Evolutionary conservation across 768 basidiomycete species (phyloP).

Genomic region (Lenzites betulinus): DNA sequence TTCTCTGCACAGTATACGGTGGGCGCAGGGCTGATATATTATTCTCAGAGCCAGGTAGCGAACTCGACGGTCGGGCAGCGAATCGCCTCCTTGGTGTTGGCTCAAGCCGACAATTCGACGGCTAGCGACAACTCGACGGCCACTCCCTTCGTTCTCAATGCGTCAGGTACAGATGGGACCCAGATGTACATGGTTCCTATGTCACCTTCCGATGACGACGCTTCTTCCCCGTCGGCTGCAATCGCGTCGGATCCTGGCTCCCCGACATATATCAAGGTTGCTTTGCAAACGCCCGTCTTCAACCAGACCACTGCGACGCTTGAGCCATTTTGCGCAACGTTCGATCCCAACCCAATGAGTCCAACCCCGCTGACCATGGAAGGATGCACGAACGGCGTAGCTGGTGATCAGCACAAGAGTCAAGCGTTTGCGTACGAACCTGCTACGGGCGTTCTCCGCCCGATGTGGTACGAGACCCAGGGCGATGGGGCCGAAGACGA

Average conservation of each 20-base stretch:
- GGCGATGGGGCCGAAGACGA: constrained; percentile 30
- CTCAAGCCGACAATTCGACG: constrained; percentile 17
- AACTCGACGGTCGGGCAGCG: constrained; percentile 34
- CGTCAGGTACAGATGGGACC: constrained; percentile 32
- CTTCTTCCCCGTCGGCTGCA: background rate
- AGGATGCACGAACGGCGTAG: constrained; percentile 38
- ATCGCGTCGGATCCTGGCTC: constrained; percentile 10
- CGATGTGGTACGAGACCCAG: constrained; percentile 46
- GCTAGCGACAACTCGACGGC: constrained; percentile 14
- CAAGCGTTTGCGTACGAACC: constrained; percentile 63
- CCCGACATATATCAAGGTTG: constrained; percentile 34
- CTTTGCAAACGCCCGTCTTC: constrained; percentile 47
- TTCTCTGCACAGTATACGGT: background rate
- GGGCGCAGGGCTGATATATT: background rate
- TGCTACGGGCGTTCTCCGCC: constrained; percentile 49
- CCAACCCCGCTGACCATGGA: constrained; percentile 54
- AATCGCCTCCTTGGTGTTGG: constrained; percentile 46
- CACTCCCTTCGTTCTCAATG: constrained; percentile 33
- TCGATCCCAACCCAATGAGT: constrained; percentile 50
- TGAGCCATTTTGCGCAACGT: constrained; percentile 60
- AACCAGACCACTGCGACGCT: constrained; percentile 38
- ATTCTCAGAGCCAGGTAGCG: constrained; percentile 36
- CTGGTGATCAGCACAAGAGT: constrained; percentile 39
- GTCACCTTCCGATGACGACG: background rate
- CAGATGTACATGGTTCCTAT: constrained; percentile 31